Percentiles rank a stretch among this genome's conserved stretches.
phyloP scores from a whole-genome alignment of 2,329 filamentous ascomycete species.

The Mycocentrospora acerina region DNA sequence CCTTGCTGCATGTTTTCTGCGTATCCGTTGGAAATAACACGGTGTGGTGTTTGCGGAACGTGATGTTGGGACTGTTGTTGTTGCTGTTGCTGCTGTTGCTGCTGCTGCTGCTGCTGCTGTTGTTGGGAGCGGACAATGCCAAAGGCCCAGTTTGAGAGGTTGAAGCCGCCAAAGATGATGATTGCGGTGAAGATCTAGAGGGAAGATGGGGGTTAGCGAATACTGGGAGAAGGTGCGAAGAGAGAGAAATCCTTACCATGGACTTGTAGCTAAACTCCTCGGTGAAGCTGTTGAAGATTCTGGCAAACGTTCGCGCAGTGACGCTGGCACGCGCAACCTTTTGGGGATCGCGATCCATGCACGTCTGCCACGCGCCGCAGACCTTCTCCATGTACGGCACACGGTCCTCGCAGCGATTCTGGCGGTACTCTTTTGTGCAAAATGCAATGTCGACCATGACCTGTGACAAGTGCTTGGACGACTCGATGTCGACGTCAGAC shows the following conservation, averaged over 20 bases:
- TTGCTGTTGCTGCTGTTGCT: constrained; percentile 14
- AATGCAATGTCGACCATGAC: constrained; percentile 71
- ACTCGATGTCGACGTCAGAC: constrained; percentile 72
- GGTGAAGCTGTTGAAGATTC: constrained; percentile 92
- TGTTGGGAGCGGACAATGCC: constrained; percentile 53
- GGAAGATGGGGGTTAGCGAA: constrained; percentile 15
- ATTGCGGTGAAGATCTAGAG: constrained; percentile 51
- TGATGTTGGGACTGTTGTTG: constrained; percentile 23
- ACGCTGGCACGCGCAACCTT: constrained; percentile 78
- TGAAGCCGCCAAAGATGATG: constrained; percentile 54
- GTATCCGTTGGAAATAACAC: constrained; percentile 22
- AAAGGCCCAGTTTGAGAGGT: constrained; percentile 62
- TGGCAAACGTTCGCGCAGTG: constrained; percentile 82
- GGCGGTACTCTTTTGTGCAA: constrained; percentile 72
- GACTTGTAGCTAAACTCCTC: constrained; percentile 87
- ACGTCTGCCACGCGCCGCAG: constrained; percentile 81
- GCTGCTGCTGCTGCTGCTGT: constrained; percentile 14
- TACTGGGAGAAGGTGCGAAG: constrained; percentile 1
- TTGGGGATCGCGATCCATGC: constrained; percentile 81
- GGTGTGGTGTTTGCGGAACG: constrained; percentile 35
- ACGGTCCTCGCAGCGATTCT: constrained; percentile 73
- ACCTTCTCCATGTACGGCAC: constrained; percentile 71
- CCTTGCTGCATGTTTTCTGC: constrained; percentile 19
- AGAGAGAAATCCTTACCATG: constrained; percentile 53
- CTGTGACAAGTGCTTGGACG: constrained; percentile 66